phyloP scores from a whole-genome alignment of 2,329 filamentous ascomycete species.

The Pestalotiopsis sp. region DNA sequence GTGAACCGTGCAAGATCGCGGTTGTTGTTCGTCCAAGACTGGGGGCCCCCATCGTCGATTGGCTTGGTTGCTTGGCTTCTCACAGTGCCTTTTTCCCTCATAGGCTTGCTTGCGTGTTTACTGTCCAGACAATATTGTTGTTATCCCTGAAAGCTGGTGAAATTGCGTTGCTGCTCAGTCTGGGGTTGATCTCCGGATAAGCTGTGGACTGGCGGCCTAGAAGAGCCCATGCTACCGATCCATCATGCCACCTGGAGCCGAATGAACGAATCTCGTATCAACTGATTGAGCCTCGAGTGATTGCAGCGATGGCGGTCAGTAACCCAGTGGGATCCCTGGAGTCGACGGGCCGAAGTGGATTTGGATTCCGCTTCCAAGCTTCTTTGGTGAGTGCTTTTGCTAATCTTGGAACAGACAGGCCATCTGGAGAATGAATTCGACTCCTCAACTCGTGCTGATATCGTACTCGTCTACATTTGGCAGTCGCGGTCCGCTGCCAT shows the following conservation, averaged over 20 bases:
- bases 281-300: neutral
- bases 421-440: no score
- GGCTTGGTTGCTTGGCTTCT: neutral
- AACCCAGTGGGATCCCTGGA: neutral
- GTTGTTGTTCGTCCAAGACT: neutral
- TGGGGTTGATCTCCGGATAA: conserved; percentile 5
- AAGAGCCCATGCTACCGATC: neutral
- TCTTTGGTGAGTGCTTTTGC: neutral
- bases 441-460: neutral
- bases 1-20: neutral
- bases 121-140: neutral
- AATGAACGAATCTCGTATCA: neutral
- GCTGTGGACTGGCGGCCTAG: conserved; percentile 1
- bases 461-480: neutral
- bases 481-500: neutral
- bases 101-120: neutral
- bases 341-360: neutral
- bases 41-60: neutral
- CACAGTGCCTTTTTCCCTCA: neutral
- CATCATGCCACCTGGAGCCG: neutral
- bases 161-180: conserved; percentile 1
- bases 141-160: neutral
- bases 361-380: neutral
- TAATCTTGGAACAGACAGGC: neutral
- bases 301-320: neutral